These are phyloP conservation scores for Penicillium herquei DNA, from an alignment of 495 filamentous ascomycete species.

Conservation along the genomic window DNA sequence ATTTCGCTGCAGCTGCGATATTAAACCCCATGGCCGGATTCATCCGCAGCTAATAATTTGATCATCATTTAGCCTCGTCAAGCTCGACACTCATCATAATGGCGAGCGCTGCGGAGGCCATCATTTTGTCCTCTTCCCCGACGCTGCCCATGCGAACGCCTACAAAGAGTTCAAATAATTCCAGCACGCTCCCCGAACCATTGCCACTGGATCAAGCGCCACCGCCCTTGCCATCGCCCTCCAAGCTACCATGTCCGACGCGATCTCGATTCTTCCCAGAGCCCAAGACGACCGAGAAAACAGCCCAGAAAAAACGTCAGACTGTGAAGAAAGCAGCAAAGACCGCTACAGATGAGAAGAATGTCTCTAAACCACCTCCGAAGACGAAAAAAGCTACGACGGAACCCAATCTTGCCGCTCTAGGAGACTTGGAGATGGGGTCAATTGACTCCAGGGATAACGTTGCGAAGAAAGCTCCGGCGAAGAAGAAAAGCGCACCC, in stretches of 20 bases:
- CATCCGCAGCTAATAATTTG: neutral
- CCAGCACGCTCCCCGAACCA: constrained; percentile 10
- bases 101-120: constrained; percentile 29
- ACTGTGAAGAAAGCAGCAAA: constrained; percentile 9
- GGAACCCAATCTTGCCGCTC: constrained; percentile 3
- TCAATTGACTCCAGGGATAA: constrained; percentile 13
- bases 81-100: constrained; percentile 22
- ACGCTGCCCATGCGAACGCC: constrained; percentile 22
- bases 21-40: no score
- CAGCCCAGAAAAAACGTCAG: constrained; percentile 9
- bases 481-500: constrained; percentile 22
- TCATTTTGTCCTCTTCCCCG: constrained; percentile 45
- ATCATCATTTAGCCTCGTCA: neutral
- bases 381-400: constrained; percentile 18
- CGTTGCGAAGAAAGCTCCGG: constrained; percentile 16
- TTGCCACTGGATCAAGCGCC: constrained; percentile 28
- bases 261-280: constrained; percentile 32
- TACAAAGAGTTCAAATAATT: constrained; percentile 7
- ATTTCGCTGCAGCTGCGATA: neutral
- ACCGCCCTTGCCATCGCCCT: constrained; percentile 33
- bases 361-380: constrained; percentile 12
- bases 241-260: constrained; percentile 30
- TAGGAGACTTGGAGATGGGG: neutral
- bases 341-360: constrained; percentile 1
- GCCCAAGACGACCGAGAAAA: constrained; percentile 5